Conservation (phyloP, 257 asterid species). For the Avicennia marina region DNA sequence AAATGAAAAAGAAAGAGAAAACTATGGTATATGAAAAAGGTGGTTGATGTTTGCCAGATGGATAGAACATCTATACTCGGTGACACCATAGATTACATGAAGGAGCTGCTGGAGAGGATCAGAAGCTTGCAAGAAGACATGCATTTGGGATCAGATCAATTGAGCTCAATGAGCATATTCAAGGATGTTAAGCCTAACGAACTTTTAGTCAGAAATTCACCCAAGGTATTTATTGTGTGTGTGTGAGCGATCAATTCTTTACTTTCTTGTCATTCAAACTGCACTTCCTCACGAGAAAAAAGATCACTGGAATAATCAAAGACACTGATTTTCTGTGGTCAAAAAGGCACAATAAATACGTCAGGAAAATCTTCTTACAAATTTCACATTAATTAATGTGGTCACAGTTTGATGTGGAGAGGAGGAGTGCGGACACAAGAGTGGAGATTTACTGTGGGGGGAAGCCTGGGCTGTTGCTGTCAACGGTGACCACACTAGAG, state of each 20-base stretch:
- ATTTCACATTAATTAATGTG: too few species aligned
- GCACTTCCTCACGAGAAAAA: too few species aligned
- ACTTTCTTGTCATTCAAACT: too few species aligned
- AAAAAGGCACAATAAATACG: too few species aligned
- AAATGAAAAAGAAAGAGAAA: too few species aligned
- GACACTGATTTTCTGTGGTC: too few species aligned
- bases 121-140: constrained; percentile 37
- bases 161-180: constrained; percentile 14
- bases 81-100: constrained; percentile 77
- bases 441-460: constrained; percentile 58
- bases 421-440: constrained; percentile 47
- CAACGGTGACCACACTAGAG: constrained; percentile 77
- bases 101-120: constrained; percentile 68
- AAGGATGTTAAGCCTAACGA: constrained; percentile 50
- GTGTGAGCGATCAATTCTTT: too few species aligned
- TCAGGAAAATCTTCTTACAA: too few species aligned
- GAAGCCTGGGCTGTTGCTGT: constrained; percentile 64
- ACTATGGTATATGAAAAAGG: too few species aligned
- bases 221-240: constrained; percentile 44
- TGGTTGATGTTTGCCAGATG: constrained; percentile 39
- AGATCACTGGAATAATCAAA: too few species aligned
- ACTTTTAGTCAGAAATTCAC: constrained; percentile 40
- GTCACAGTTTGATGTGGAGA: constrained; percentile 68
- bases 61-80: constrained; percentile 90
- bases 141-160: constrained; percentile 17